Evolutionary conservation across 2,329 filamentous ascomycete genomes (phyloP).

Genomic region (Fusarium sp.): DNA sequence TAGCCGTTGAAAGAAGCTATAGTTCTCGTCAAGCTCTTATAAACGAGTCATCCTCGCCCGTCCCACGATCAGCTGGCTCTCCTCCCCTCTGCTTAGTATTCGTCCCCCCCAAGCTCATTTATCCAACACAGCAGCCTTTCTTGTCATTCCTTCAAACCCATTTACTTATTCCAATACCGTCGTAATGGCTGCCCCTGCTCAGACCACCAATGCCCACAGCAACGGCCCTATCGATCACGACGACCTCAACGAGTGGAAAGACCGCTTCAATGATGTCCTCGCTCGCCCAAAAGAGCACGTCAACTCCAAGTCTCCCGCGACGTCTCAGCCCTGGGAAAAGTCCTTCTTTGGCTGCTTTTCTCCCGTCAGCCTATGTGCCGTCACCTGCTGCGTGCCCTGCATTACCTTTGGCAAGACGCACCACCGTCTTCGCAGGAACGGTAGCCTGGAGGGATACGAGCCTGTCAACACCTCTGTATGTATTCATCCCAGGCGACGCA

Average conservation of each 20-base stretch:
- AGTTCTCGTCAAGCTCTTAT: not conserved
- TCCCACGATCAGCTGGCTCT: constrained; percentile 6
- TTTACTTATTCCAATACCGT: not conserved
- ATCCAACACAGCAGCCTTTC: constrained; percentile 5
- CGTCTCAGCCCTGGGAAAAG: constrained; percentile 51
- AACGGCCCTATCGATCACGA: constrained; percentile 53
- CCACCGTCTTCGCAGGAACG: constrained; percentile 55
- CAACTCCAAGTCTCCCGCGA: constrained; percentile 53
- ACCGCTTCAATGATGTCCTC: constrained; percentile 55
- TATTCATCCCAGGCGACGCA: not conserved
- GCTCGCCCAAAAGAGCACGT: constrained; percentile 54
- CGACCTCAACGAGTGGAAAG: constrained; percentile 57
- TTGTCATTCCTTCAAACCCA: constrained; percentile 8
- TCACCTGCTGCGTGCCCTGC: constrained; percentile 58
- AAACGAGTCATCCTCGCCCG: not conserved
- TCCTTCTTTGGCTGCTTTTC: constrained; percentile 57
- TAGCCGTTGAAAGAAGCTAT: not conserved
- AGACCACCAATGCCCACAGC: constrained; percentile 27
- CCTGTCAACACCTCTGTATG: constrained; percentile 58
- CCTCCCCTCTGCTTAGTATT: constrained; percentile 7
- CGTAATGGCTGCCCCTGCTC: constrained; percentile 34
- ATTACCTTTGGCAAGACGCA: constrained; percentile 60
- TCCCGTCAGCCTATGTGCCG: constrained; percentile 56
- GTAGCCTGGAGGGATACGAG: constrained; percentile 55
- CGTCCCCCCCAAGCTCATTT: not conserved